phyloP scores from a whole-genome alignment of 2,329 filamentous ascomycete genomes.

The Emergomyces orientalis region DNA sequence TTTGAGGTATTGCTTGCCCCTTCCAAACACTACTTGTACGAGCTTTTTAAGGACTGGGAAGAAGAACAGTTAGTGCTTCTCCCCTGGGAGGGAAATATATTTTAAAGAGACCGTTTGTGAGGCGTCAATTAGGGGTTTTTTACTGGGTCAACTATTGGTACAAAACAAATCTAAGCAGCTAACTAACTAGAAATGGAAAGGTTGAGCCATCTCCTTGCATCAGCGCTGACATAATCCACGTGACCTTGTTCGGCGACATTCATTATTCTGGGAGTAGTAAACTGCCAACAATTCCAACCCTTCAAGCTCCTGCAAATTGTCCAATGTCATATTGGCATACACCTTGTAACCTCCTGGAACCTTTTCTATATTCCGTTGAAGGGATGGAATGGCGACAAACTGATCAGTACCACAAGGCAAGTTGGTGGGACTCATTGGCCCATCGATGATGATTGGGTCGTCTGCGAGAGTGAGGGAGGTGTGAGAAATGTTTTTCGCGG shows the following conservation, averaged over 20 bases:
- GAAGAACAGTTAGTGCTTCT: background rate
- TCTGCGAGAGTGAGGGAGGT: background rate
- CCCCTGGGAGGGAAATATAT: background rate
- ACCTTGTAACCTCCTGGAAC: background rate
- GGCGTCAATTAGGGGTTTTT: background rate
- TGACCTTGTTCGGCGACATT: background rate
- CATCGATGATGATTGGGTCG: background rate
- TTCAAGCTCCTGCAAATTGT: background rate
- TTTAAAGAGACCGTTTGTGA: background rate
- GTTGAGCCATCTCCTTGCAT: background rate
- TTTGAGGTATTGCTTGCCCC: background rate
- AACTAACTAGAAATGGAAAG: background rate
- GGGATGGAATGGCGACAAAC: background rate
- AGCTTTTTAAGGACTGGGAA: background rate
- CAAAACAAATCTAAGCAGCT: background rate
- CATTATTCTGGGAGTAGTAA: background rate
- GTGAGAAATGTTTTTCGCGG: background rate
- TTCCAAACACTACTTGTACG: background rate
- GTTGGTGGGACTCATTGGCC: background rate
- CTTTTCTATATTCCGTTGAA: conserved; percentile 1
- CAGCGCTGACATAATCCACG: background rate
- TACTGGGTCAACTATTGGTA: background rate
- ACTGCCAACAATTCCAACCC: background rate
- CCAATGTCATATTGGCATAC: background rate
- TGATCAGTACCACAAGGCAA: background rate